phyloP scores from a whole-genome alignment of 352 stramenopile species.

The Phytopythium aichiense region DNA sequence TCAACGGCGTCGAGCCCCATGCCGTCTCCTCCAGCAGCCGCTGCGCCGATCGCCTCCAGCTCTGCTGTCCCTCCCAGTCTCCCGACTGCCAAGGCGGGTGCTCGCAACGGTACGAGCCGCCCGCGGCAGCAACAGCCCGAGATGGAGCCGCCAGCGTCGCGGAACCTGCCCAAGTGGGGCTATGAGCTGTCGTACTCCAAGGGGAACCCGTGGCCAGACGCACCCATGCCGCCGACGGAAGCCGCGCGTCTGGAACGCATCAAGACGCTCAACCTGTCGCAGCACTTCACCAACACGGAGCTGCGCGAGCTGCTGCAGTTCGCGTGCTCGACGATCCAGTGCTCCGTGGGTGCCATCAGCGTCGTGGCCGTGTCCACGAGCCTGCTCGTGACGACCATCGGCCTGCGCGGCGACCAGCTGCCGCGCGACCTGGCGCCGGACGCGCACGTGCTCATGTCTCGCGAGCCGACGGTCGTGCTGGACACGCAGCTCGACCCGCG shows the following conservation, averaged over 20 bases:
- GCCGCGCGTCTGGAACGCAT: slow-evolving; percentile 52
- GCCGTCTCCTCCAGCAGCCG: neutral
- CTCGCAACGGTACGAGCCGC: slow-evolving; percentile 3
- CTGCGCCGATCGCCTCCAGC: neutral
- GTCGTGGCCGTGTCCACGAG: slow-evolving; percentile 70
- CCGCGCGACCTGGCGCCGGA: slow-evolving; percentile 74
- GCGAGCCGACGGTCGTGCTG: slow-evolving; percentile 66
- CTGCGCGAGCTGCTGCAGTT: slow-evolving; percentile 73
- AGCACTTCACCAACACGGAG: slow-evolving; percentile 69
- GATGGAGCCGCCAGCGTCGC: neutral
- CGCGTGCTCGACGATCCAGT: slow-evolving; percentile 62
- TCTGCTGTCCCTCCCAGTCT: neutral
- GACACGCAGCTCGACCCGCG: slow-evolving; percentile 71
- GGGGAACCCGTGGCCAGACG: slow-evolving; percentile 74
- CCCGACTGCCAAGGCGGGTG: slow-evolving; percentile 3
- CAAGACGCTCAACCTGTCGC: slow-evolving; percentile 65
- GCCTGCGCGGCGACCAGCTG: slow-evolving; percentile 71
- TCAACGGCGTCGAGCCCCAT: slow-evolving; percentile 1
- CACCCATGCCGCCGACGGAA: slow-evolving; percentile 51
- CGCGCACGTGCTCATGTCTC: slow-evolving; percentile 71
- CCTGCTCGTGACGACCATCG: slow-evolving; percentile 72
- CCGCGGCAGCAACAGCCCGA: slow-evolving; percentile 7
- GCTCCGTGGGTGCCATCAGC: slow-evolving; percentile 61
- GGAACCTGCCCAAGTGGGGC: slow-evolving; percentile 19
- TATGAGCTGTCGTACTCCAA: slow-evolving; percentile 74